A percentile compares a stretch with the other conserved stretches of the same genome.
Evolutionary conservation across 1,139 yeast species (phyloP).

Genomic region (Magnusiomyces suaveolens): DNA sequence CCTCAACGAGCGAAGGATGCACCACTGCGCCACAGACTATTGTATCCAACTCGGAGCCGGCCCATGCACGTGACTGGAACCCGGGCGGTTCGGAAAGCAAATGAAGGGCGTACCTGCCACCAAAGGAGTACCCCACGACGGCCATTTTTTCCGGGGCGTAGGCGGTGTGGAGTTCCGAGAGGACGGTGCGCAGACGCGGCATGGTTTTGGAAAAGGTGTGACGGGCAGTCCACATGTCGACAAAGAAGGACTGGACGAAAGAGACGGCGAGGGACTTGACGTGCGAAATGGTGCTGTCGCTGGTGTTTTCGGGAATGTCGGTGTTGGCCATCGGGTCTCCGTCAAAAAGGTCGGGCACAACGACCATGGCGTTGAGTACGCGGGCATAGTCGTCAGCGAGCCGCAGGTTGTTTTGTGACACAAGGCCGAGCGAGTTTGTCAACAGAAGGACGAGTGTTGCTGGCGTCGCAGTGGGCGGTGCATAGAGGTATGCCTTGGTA

Average conservation of each 20-base stretch:
- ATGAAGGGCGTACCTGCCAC: conserved; percentile 32
- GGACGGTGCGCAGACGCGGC: conserved; percentile 26
- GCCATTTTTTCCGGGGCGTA: conserved; percentile 30
- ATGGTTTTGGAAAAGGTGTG: conserved; percentile 31
- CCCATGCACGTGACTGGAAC: conserved; percentile 9
- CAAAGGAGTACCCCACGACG: conserved; percentile 35
- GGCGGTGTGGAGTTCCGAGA: conserved; percentile 30
- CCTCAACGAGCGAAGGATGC: conserved; percentile 32
- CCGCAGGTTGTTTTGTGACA: conserved; percentile 24
- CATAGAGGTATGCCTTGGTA: neutral
- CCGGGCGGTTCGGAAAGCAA: conserved; percentile 21
- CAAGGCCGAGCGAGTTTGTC: conserved; percentile 30
- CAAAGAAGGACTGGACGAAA: conserved; percentile 30
- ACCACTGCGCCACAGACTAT: conserved; percentile 30
- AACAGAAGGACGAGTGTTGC: conserved; percentile 22
- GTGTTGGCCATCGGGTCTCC: conserved; percentile 28
- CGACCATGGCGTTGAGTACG: conserved; percentile 25
- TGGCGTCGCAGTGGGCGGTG: neutral
- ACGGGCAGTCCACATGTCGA: conserved; percentile 36
- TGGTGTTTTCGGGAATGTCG: conserved; percentile 8
- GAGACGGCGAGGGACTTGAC: conserved; percentile 30
- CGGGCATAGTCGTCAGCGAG: conserved; percentile 28
- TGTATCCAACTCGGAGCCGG: conserved; percentile 18
- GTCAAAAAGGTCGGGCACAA: conserved; percentile 30
- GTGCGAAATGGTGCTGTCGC: conserved; percentile 23